Evolutionary conservation across 106 monocot species (phyloP).

Genomic region (Phalaenopsis aphrodite): DNA sequence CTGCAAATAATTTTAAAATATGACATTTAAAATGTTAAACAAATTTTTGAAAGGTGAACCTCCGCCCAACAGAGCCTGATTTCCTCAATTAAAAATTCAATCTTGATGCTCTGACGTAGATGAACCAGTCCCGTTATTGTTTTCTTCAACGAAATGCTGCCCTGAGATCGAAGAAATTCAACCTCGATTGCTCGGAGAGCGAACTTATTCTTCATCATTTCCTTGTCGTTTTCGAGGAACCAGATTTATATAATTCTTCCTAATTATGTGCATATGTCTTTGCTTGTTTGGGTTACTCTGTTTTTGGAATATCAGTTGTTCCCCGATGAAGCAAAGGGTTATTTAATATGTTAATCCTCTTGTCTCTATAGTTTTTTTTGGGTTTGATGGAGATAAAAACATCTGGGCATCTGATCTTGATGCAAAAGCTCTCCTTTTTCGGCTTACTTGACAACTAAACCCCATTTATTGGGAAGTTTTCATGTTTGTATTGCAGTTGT

Average conservation of each 20-base stretch:
- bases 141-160: neutral
- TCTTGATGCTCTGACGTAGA: neutral
- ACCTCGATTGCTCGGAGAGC: neutral
- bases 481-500: too few species aligned
- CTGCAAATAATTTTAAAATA: too few species aligned
- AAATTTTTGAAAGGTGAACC: too few species aligned
- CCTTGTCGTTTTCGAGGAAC: neutral
- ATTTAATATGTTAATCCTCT: neutral
- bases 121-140: neutral
- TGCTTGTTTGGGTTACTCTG: neutral
- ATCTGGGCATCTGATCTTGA: neutral
- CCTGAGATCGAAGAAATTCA: neutral
- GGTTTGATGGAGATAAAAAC: neutral
- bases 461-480: neutral
- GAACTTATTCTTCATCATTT: neutral
- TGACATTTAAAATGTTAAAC: too few species aligned
- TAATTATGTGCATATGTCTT: neutral
- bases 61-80: too few species aligned
- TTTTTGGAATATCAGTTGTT: neutral
- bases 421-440: neutral
- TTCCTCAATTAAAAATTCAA: too few species aligned
- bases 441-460: neutral
- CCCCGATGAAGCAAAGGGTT: neutral
- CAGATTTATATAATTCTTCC: neutral
- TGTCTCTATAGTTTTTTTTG: neutral